Conservation (phyloP, 495 filamentous ascomycete genomes). For the Lasiosphaeriaceae sp. region DNA sequence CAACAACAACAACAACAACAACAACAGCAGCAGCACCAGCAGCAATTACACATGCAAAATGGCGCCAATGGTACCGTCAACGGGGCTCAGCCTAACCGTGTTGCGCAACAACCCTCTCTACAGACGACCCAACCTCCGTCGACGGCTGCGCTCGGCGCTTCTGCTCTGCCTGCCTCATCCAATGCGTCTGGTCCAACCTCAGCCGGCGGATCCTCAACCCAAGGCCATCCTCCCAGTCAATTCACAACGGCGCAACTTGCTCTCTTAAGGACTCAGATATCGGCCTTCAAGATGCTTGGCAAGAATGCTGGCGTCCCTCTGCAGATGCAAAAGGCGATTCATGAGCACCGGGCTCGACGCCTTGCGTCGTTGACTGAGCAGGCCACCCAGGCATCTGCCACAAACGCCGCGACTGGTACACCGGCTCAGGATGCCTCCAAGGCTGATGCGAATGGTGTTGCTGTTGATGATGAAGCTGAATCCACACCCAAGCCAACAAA, state of each 20-base stretch:
- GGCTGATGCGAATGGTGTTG: conserved; percentile 23
- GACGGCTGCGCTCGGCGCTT: conserved; percentile 27
- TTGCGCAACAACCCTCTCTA: conserved; percentile 26
- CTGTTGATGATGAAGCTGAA: conserved; percentile 24
- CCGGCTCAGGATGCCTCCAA: conserved; percentile 49
- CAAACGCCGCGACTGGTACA: conserved; percentile 49
- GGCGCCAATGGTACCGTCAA: conserved; percentile 45
- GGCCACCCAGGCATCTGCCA: conserved; percentile 26
- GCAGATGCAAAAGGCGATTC: conserved; percentile 71
- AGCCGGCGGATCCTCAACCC: conserved; percentile 11
- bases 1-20: conserved; percentile 35
- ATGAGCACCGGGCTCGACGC: conserved; percentile 62
- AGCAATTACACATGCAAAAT: conserved; percentile 37
- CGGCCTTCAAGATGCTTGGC: conserved; percentile 74
- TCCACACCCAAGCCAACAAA: conserved; percentile 28
- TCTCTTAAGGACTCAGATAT: conserved; percentile 70
- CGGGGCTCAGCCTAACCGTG: conserved; percentile 34
- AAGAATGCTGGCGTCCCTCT: conserved; percentile 75
- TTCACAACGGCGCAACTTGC: conserved; percentile 70
- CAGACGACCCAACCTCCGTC: conserved; percentile 31
- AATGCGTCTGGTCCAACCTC: conserved; percentile 41
- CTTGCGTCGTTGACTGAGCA: conserved; percentile 58
- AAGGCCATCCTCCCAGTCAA: conserved; percentile 23
- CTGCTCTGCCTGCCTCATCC: conserved; percentile 30
- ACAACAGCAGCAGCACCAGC: conserved; percentile 40